Evolutionary conservation across 1,284 basidiomycete genomes (phyloP), one percentile per base, ranked within the genome.

Genomic region (Agroathelia rolfsii): DNA sequence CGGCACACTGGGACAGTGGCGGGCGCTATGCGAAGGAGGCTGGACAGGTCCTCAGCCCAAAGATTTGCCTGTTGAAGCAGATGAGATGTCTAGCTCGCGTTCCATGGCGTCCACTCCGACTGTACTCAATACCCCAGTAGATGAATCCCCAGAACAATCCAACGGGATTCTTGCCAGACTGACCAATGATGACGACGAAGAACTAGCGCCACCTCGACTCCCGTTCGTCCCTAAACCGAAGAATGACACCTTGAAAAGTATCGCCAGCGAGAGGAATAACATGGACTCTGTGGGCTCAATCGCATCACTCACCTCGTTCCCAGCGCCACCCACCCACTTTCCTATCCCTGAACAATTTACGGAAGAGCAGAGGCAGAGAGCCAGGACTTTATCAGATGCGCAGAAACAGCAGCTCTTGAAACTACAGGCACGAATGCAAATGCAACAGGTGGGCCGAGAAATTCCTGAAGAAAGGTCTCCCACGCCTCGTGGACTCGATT

Each of bases 1-100:
- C 19, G 83, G 80, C 1, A 62, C 61, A 14, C 59, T 86, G 5
- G 77, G 74, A 5, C 71, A 83, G 60, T 83, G 74, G 72, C 64
- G 72, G 27, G 61, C 72, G 3, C 54, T 80, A 5, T 84, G 82
- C 43, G 82, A 86, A 53, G 80, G 76, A 6, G 72, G 71, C 9
- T 86, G 81, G 78, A 58, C 59, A 5, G 72, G 73, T 0, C 47
- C 63, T 3, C 39, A 75, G 3, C 81, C 80, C 0, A 50, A 53
- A 23, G 68, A 66, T 44, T 49, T 81, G 3, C 68, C 67, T 0
- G 62, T 71, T 34, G 39, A 57, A 12, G 57, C 58, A 15, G 40
- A 35, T n/a, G n/a, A n/a, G n/a, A n/a, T n/a, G n/a, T n/a, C n/a
- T n/a, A n/a, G n/a, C n/a, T n/a, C n/a, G 12, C 25, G 5, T 29